Percentiles rank a stretch among this genome's conserved stretches.
Conservation (phyloP, 176 grass and related monocot species). For the Paspalum vaginatum region DNA sequence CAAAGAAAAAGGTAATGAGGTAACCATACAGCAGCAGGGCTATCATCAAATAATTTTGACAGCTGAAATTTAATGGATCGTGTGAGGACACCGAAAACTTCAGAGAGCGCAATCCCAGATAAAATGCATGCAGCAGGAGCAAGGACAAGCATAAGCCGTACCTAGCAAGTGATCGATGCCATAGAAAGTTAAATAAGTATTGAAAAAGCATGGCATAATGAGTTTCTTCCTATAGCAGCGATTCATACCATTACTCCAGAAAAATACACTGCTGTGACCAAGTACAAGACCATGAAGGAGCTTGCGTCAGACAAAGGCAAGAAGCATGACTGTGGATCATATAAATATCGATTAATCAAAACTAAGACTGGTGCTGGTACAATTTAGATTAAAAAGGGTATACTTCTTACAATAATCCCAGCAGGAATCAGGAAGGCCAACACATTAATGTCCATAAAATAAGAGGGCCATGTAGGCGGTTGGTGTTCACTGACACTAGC, state of each 20-base stretch:
- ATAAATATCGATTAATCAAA: slow-evolving; percentile 32
- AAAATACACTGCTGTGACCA: slow-evolving; percentile 97
- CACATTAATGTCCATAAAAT: slow-evolving; percentile 99
- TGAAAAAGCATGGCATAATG: background rate
- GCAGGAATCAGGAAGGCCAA: slow-evolving; percentile 97
- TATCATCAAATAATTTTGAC: slow-evolving; percentile 63
- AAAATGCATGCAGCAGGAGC: slow-evolving; percentile 98
- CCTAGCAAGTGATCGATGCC: slow-evolving; percentile 51
- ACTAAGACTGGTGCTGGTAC: slow-evolving; percentile 6
- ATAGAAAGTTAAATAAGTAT: slow-evolving; percentile 17
- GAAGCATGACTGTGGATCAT: slow-evolving; percentile 84
- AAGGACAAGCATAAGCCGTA: slow-evolving; percentile 99
- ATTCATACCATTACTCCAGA: slow-evolving; percentile 99
- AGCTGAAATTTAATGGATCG: slow-evolving; percentile 87
- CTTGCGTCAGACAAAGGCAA: slow-evolving; percentile 99
- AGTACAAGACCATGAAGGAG: slow-evolving; percentile 92
- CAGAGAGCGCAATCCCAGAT: slow-evolving; percentile 96
- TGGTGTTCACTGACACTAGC: slow-evolving; percentile 99
- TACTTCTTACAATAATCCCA: slow-evolving; percentile 88
- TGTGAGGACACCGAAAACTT: slow-evolving; percentile 83
- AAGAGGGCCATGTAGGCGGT: slow-evolving; percentile 98
- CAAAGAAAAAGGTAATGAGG: slow-evolving; percentile 36
- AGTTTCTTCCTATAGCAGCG: slow-evolving; percentile 1
- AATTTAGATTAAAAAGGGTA: slow-evolving; percentile 28
- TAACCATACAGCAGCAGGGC: slow-evolving; percentile 64